These are phyloP conservation scores for Nyssa sinensis DNA, from an alignment of 148 eudicot genomes.

Conservation along the genomic window DNA sequence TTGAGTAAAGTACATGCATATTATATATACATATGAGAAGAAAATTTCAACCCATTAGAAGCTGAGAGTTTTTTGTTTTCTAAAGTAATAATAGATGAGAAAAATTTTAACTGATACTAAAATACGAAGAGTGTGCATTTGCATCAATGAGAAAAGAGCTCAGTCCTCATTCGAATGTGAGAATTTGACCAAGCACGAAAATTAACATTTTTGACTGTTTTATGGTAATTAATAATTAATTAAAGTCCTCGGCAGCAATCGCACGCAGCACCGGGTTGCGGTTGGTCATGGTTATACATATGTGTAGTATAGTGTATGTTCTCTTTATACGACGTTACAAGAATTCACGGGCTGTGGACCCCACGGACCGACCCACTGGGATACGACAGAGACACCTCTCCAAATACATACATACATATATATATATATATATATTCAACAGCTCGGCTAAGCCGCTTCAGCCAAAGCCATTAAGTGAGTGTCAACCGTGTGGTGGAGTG, in stretches of 20 bases:
- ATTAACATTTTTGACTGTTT: no score
- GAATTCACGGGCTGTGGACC: constrained; percentile 8
- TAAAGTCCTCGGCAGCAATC: constrained; percentile 25
- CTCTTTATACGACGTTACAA: constrained; percentile 2
- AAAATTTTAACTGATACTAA: no score
- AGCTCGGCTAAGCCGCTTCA: constrained; percentile 6
- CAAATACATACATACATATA: constrained; percentile 29
- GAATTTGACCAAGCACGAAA: background rate
- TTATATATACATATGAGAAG: no score
- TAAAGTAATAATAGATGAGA: no score
- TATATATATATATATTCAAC: no score
- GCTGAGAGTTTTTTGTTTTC: no score
- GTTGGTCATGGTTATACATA: constrained; percentile 23
- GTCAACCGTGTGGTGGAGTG: constrained; percentile 19
- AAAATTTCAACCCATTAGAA: no score
- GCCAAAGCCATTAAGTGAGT: background rate
- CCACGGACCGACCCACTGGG: constrained; percentile 46
- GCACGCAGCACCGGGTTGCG: constrained; percentile 48
- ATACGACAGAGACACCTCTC: constrained; percentile 45
- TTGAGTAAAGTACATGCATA: no score
- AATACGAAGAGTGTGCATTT: no score
- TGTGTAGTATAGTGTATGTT: no score
- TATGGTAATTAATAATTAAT: constrained; percentile 15
- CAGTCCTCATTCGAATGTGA: background rate
- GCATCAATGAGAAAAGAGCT: no score